Base-by-base conservation (phyloP, 1,284 basidiomycete genomes). In the Austroboletus novae-zelandiae region DNA sequence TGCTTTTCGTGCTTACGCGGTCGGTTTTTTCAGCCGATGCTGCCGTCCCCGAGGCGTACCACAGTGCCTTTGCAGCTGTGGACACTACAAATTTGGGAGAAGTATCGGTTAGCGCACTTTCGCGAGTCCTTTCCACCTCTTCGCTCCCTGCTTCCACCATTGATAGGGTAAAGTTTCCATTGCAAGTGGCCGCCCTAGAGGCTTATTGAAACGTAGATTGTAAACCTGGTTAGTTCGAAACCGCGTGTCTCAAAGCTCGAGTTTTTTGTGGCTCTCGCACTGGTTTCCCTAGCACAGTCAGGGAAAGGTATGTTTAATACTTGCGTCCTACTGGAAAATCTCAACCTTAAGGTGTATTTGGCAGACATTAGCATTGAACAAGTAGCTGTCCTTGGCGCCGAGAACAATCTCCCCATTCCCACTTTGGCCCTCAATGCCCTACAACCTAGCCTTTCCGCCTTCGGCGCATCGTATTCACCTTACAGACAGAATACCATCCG, bases 251-350 rank as follows among this genome's bases (percentile, higher is more conserved):
- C 89, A 10, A 89, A 83, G 58, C 79, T 86, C 50, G 92, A 95
- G 63, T 93, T 94, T 72, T 94, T 90, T 66, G 87, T 93, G 27
- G 88, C 92, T 14, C 70, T 96, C 17, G 91, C 90, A 10, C 76
- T 96, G 14, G 89, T 90, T 47, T 90, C 91, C 6, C 73, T 94
- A 18, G 90, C 90, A n/a, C 93, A 94, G 67, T 72, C 79, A 4
- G 85, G 82, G 13, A 86, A 86, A 79, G 88, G 89, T 88, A 52
- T 29, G 46, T 39, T 35, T 27, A 15, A 29, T 56, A 14, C 55
- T 40, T 27, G 25, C 52, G 30, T 34, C 15, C 34, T 40, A n/a
- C 52, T 25, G 34, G 41, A 39, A 17, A 27, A 30, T 48, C 43
- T 51, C 29, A 34, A 55, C 47, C n/a, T 23, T 27, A 31, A 48